Conservation (phyloP, 2,329 filamentous ascomycete species). For the Ophiocordyceps polyrhachis-furcata region DNA sequence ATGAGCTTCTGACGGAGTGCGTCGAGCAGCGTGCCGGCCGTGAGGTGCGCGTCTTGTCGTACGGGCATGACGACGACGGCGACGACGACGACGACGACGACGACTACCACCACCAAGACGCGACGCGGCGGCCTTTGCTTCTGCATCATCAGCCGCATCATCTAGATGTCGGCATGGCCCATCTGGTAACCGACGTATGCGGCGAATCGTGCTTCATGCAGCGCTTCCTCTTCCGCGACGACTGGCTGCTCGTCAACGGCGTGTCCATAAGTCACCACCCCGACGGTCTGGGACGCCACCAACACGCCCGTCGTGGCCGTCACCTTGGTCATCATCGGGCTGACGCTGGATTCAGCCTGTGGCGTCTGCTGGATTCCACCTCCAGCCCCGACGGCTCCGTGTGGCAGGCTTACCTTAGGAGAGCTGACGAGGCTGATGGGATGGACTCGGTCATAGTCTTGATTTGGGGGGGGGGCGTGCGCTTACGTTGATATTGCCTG, state of each 20-base stretch:
- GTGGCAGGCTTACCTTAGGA: slow-evolving; percentile 28
- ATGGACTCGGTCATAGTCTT: slow-evolving; percentile 22
- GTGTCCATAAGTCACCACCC: slow-evolving; percentile 24
- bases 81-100: slow-evolving; percentile 11
- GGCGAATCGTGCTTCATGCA: slow-evolving; percentile 28
- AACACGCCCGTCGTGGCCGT: neutral
- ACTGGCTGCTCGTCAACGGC: slow-evolving; percentile 29
- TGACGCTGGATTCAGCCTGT: slow-evolving; percentile 14
- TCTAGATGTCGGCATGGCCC: slow-evolving; percentile 21
- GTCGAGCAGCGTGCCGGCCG: slow-evolving; percentile 15
- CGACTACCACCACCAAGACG: slow-evolving; percentile 1
- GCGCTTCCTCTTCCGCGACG: slow-evolving; percentile 24
- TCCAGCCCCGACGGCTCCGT: slow-evolving; percentile 17
- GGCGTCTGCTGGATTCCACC: slow-evolving; percentile 21
- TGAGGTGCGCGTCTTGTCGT: slow-evolving; percentile 22
- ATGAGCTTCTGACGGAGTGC: slow-evolving; percentile 22
- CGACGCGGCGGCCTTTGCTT: slow-evolving; percentile 21
- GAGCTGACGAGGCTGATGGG: slow-evolving; percentile 8
- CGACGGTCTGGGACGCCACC: slow-evolving; percentile 10
- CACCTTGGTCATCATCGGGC: slow-evolving; percentile 11
- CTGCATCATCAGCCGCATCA: slow-evolving; percentile 22
- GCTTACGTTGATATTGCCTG: neutral
- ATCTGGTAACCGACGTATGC: slow-evolving; percentile 22
- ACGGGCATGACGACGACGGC: slow-evolving; percentile 19
- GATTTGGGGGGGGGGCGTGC: slow-evolving; percentile 15